These are phyloP conservation scores for Neurospora sp. DNA, from an alignment of 2,329 filamentous ascomycete genomes.

Conservation along the genomic window DNA sequence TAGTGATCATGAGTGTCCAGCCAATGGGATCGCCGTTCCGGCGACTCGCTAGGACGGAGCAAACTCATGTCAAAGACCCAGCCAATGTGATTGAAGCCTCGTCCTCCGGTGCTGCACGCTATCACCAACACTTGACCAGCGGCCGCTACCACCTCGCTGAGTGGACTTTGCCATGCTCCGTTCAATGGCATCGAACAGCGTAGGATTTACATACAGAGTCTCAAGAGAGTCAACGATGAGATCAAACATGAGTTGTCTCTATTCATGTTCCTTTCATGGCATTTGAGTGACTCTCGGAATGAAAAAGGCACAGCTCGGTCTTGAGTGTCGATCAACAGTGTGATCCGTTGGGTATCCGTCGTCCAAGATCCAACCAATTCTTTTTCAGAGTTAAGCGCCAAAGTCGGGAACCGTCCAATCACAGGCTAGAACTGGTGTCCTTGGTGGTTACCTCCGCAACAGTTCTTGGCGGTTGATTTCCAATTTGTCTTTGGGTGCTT, in stretches of 20 bases:
- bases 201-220: neutral
- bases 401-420: neutral
- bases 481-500: neutral
- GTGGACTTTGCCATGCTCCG: neutral
- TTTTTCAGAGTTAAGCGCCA: neutral
- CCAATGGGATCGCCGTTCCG: constrained; percentile 12
- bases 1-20: constrained; percentile 1
- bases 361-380: neutral
- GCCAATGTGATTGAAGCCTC: constrained; percentile 7
- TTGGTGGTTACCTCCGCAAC: neutral
- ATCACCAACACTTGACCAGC: constrained; percentile 12
- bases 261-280: neutral
- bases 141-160: neutral
- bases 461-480: neutral
- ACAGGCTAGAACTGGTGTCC: neutral
- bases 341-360: neutral
- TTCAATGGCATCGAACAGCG: neutral
- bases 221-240: neutral
- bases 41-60: constrained; percentile 13
- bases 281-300: neutral
- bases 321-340: neutral
- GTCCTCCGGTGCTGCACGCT: constrained; percentile 1
- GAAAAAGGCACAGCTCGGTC: neutral
- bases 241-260: neutral
- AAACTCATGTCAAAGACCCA: constrained; percentile 11